Evolutionary conservation across 768 basidiomycete genomes (phyloP), one percentile per base, ranked within the genome.

Genomic region (Calocybe cyanea): DNA sequence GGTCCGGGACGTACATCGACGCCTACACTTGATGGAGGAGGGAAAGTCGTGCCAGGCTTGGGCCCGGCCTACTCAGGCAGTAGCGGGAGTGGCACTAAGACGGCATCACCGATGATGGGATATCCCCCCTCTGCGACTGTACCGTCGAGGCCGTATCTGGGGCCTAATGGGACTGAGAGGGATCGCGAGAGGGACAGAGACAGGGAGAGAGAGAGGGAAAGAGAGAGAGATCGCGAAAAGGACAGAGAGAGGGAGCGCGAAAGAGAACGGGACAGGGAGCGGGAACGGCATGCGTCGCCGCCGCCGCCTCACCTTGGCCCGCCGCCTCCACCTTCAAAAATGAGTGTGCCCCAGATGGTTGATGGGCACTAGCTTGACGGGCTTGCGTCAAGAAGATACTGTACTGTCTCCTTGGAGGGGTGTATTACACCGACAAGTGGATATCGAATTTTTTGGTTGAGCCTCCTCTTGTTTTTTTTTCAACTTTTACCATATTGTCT

Each of bases 281-380:
- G 45, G 49, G 64, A 48, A 46, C 58, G 54, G 13, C 48, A 24
- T 9, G 49, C 58, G 50, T 45, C 63, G 44, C 64, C 66, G 21
- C 66, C 58, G 49, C 43, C 63, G 43, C 64, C 66, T 20, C 66
- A 45, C 50, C 46, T 52, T 48, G 50, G 45, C 55, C 52, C 50
- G 23, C 52, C 65, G 34, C 61, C 62, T 17, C 60, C 65, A 24
- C 56, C 66, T 20, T 63, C 71, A 13, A 76, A 74, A 49, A 66
- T 76, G 62, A 66, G 64, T 48, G 58, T 73, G 15, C 67, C 70
- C 7, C 69, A 72, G 53, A 66, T 69, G 51, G 61, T 68, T 25
- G 71, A 71, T 51, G 68, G 69, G 11, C 66, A 60, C 47, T 72
- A 46, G 34, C 17, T 35, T 6, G 11, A 11, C 25, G n/a, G n/a